Base-by-base conservation (phyloP, 306 rosid species). In the Calophaca sinica region DNA sequence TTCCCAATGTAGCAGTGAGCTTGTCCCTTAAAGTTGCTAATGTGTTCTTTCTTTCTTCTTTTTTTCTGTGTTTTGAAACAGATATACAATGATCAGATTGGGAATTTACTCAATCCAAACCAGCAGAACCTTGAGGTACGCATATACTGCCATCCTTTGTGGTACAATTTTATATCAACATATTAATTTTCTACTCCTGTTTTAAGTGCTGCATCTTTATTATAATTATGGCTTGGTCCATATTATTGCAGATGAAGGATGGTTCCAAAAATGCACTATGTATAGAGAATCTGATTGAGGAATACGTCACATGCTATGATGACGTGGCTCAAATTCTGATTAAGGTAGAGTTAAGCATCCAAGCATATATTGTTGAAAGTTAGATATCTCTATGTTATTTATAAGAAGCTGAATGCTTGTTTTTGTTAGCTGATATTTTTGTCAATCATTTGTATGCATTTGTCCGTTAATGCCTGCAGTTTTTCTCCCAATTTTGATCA, bases 241-340 rank as follows among this genome's bases (percentile, higher is more conserved):
- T 67, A 78, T 65, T 72, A 31, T 84, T 45, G 33, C 81, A 96
- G 99, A 86, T 90, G 76, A 96, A 84, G 85, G 92, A 96, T 70
- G 99, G 89, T 62, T 73, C 88, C 3, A 81, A 85, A 73, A 92
- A 83, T 80, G 88, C 90, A 29, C 46, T 84, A 68, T 80, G 80
- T 77, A 82, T 94, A 70, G 99, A 92, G 81, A 94, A 90, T 67
- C 84, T 94, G 87, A 88, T 93, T 5, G 99, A 96, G 88, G 97
- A 96, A 81, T 90, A 87, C n/a, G 89, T 96, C 78, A 85, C 91
- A 39, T 71, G 88, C 86, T 89, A 90, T 54, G 96, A 92, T 72
- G 99, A 96, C 62, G 87, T 92, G 77, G 88, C 81, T 44, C 91
- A 86, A 79, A 86, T 92, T 81, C 84, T 96, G 79, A 89, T 96